Evolutionary conservation across 225 moss, liverwort and hornwort genomes (phyloP).

Genomic region (Bryum argenteum): DNA sequence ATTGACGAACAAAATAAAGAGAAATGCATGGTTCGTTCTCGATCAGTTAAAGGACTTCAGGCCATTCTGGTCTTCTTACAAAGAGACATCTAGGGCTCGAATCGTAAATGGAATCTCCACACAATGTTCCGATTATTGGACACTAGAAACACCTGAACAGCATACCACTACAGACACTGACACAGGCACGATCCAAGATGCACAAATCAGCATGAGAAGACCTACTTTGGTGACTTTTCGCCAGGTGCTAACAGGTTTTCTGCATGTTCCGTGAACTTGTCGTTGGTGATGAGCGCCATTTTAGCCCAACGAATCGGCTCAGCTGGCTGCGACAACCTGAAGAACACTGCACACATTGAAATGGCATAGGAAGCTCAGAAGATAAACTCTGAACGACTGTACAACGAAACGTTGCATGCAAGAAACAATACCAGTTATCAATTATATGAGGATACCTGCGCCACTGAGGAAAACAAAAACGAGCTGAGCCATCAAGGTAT

Average conservation of each 20-base stretch:
- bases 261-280: constrained; percentile 49
- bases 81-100: constrained; percentile 16
- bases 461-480: constrained; percentile 72
- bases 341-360: constrained; percentile 55
- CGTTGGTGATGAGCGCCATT: constrained; percentile 54
- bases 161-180: background rate
- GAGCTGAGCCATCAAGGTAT: constrained; percentile 74
- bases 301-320: constrained; percentile 69
- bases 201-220: constrained; percentile 3
- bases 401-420: constrained; percentile 11
- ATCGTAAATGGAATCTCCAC: background rate
- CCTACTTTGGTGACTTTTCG: constrained; percentile 45
- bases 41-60: background rate
- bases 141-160: constrained; percentile 4
- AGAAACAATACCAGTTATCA: background rate
- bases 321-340: constrained; percentile 70
- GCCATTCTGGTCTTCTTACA: background rate
- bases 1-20: background rate
- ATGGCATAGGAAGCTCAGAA: background rate
- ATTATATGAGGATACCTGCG: constrained; percentile 47
- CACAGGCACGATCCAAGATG: constrained; percentile 18
- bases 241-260: constrained; percentile 34
- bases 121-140: constrained; percentile 3
- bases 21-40: background rate
- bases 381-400: background rate